These are phyloP conservation scores for Trichoderma arundinaceum DNA, from an alignment of 2,329 filamentous ascomycete species.

Conservation along the genomic window DNA sequence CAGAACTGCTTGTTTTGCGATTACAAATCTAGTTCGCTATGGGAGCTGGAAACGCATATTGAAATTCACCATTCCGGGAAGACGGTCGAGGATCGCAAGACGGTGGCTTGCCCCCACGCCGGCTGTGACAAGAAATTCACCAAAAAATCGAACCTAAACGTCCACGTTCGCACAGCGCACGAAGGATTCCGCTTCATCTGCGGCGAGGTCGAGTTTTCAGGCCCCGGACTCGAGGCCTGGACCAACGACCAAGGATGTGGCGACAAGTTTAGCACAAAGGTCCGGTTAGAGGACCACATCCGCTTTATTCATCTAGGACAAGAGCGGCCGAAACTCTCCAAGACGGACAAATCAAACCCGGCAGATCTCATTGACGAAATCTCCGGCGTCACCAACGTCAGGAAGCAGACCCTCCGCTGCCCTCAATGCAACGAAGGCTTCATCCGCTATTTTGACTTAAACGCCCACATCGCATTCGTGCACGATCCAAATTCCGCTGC, in stretches of 20 bases:
- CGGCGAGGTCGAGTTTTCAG: conserved; percentile 67
- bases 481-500: conserved; percentile 27
- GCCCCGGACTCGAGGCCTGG: conserved; percentile 67
- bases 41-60: conserved; percentile 75
- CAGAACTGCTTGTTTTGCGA: conserved; percentile 78
- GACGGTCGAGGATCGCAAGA: conserved; percentile 66
- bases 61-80: conserved; percentile 75
- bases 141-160: conserved; percentile 79
- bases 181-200: conserved; percentile 81
- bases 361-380: conserved; percentile 51
- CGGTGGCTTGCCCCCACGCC: conserved; percentile 67
- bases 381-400: conserved; percentile 48
- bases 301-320: conserved; percentile 78
- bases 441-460: conserved; percentile 56
- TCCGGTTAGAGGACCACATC: conserved; percentile 81
- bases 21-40: conserved; percentile 67
- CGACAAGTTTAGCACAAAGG: conserved; percentile 76
- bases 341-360: conserved; percentile 33
- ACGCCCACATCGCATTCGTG: conserved; percentile 50
- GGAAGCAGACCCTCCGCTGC: conserved; percentile 53
- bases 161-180: conserved; percentile 79
- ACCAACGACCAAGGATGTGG: conserved; percentile 72
- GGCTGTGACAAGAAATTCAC: conserved; percentile 81
- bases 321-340: conserved; percentile 49
- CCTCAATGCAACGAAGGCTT: conserved; percentile 55